Base-by-base conservation (phyloP, 2,329 filamentous ascomycete species). In the Ophiostoma triangulosporum region DNA sequence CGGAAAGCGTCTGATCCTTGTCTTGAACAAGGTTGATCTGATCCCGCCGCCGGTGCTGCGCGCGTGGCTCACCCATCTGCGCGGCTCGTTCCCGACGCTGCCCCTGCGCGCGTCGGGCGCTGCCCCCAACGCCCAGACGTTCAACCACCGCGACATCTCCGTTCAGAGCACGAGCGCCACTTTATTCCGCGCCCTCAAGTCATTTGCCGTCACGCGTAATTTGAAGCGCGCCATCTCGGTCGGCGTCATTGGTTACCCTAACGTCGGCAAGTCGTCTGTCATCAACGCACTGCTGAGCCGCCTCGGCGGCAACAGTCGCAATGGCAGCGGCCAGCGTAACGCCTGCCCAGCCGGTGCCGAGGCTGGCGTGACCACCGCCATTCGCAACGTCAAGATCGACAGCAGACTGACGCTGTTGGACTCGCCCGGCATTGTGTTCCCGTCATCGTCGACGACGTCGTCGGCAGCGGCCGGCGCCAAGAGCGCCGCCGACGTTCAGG, bases 11-110 rank as follows among this genome's bases (percentile, higher is more conserved):
- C 76, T 96, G 56, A 95, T 96, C 56, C 80, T 96, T 56, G 80
- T 96, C 55, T 75, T 96, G 60, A 96, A 96, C 82, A 96, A 96
- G 78, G 90, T 95, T 65, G 90, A 96, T 66, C 77, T 96, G 54
- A 78, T 96, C 46, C 90, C 90, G 3, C 81, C 87, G 22, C 76
- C 82, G 48, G 85, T 91, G 12, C 80, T 96, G 45, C 88, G 87
- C 65, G 81, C 77, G 62, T 96, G 90, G 90, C 80, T 96, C 60
- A 69, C 78, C 55, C 82, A 95, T 68, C 78, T 96, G 58, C 84
- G 88, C 57, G 81, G 88, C 60, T 95, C 86, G 67, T 95, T 96
- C 75, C 90, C 90, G 29, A 95, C 90, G 6, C 75, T 96, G 33
- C 90, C 90, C 22, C 81, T 96, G 51, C 86, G 88, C 64, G 90